These are phyloP conservation scores for slime mould (Dictyostelium discoideum) DNA, from an alignment of 78 protist species.

Conservation along the genomic window dicty_2.7 NC_007090.3:601501-602000, in stretches of 20 bases:
- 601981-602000: too few species aligned
- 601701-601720: too few species aligned
- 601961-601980: too few species aligned
- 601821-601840: conserved; percentile 85
- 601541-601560: conserved; percentile 82
- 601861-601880: conserved; percentile 64
- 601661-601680: conserved; percentile 85
- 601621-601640: conserved; percentile 86
- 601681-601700: conserved; percentile 79
- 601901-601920: conserved; percentile 83
- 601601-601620: conserved; percentile 81
- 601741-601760: background rate
- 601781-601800: conserved; percentile 68
- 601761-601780: conserved; percentile 67
- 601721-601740: too few species aligned
- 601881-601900: conserved; percentile 73
- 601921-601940: too few species aligned
- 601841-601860: conserved; percentile 37
- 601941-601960: too few species aligned
- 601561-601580: conserved; percentile 39
- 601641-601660: conserved; percentile 81
- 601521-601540: conserved; percentile 81
- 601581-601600: conserved; percentile 77
- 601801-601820: conserved; percentile 83
- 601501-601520: conserved; percentile 68